Evolutionary conservation across 139 green algal species (phyloP).

Genomic region (Choricystis sp.): DNA sequence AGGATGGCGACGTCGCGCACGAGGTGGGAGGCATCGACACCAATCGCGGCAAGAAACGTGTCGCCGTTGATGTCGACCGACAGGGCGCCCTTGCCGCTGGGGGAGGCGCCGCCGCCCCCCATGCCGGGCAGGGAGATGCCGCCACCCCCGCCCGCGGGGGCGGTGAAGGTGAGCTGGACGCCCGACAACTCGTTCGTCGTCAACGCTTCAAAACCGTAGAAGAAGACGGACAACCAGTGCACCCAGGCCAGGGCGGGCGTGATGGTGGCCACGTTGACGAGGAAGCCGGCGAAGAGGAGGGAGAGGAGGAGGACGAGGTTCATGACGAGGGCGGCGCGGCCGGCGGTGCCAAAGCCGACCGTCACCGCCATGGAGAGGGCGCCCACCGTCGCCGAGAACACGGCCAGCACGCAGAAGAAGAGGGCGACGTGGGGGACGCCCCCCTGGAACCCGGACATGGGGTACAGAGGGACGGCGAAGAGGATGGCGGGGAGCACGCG

Average conservation of each 20-base stretch:
- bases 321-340: constrained; percentile 47
- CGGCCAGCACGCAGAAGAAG: constrained; percentile 31
- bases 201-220: constrained; percentile 28
- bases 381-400: constrained; percentile 31
- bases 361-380: constrained; percentile 40
- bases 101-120: neutral
- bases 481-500: constrained; percentile 42
- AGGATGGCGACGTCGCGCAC: constrained; percentile 20
- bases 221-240: constrained; percentile 40
- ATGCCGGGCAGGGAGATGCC: neutral
- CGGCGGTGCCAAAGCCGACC: constrained; percentile 20
- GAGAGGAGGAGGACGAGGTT: constrained; percentile 60
- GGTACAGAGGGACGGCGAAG: constrained; percentile 50
- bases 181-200: constrained; percentile 41
- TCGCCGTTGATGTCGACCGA: constrained; percentile 10
- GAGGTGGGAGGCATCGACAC: constrained; percentile 12
- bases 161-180: constrained; percentile 26
- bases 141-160: constrained; percentile 1
- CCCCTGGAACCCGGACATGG: constrained; percentile 33
- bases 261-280: constrained; percentile 40
- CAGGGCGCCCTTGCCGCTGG: neutral
- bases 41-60: constrained; percentile 27
- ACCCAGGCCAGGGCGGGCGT: constrained; percentile 38
- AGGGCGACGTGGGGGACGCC: constrained; percentile 5
- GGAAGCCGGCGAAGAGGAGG: constrained; percentile 53